phyloP scores from a whole-genome alignment of 1,139 yeast species.

The Protomyces lactucae-debilis region DNA sequence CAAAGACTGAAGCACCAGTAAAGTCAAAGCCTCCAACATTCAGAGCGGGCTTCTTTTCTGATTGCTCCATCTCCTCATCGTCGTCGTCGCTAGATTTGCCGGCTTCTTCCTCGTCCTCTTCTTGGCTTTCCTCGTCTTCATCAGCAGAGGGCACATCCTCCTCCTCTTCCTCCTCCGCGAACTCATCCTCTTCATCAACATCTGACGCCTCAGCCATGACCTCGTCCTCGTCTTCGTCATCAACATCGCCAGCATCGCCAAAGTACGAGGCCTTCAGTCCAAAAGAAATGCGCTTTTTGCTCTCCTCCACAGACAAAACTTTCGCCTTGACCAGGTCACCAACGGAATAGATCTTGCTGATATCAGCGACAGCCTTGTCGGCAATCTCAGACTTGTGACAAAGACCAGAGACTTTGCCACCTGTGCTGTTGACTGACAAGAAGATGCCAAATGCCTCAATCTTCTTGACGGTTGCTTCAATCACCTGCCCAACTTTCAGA shows the following conservation, averaged over 20 bases:
- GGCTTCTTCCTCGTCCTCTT: slow-evolving; percentile 53
- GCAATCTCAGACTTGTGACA: slow-evolving; percentile 86
- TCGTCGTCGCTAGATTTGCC: slow-evolving; percentile 50
- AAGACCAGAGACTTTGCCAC: slow-evolving; percentile 65
- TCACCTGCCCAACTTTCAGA: slow-evolving; percentile 61
- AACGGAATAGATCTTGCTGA: slow-evolving; percentile 37
- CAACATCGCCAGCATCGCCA: slow-evolving; percentile 44
- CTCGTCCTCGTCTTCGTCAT: slow-evolving; percentile 38
- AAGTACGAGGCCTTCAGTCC: slow-evolving; percentile 96
- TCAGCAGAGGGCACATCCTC: slow-evolving; percentile 35
- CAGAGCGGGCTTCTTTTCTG: slow-evolving; percentile 24
- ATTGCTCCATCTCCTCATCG: slow-evolving; percentile 45
- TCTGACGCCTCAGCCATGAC: slow-evolving; percentile 37
- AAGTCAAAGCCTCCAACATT: slow-evolving; percentile 34
- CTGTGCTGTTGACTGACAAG: slow-evolving; percentile 69
- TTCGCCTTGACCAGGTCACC: slow-evolving; percentile 44
- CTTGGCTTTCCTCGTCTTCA: slow-evolving; percentile 45
- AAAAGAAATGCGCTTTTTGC: slow-evolving; percentile 69
- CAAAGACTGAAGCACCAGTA: slow-evolving; percentile 30
- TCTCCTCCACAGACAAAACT: slow-evolving; percentile 56
- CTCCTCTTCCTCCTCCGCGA: slow-evolving; percentile 32
- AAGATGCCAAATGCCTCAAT: slow-evolving; percentile 87
- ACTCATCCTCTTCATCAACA: slow-evolving; percentile 36
- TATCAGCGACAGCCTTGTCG: slow-evolving; percentile 43
- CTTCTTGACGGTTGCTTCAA: slow-evolving; percentile 61